phyloP scores from a whole-genome alignment of 805 yeast species.

The Candida glaebosa region DNA sequence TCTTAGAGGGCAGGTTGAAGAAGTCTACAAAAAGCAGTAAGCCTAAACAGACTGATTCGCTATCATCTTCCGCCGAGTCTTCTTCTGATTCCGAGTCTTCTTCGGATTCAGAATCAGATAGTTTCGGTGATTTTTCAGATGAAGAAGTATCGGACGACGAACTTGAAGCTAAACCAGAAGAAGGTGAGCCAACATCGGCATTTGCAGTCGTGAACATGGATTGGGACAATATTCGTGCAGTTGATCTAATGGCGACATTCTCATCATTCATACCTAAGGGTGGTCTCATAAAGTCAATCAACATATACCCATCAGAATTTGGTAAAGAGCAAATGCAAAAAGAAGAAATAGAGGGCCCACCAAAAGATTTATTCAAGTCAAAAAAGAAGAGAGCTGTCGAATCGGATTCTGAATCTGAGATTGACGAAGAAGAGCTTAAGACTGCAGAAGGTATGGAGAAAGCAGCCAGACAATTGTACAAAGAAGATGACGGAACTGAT shows the following conservation, averaged over 20 bases:
- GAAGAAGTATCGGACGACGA: constrained; percentile 54
- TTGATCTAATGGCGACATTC: constrained; percentile 86
- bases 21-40: not conserved
- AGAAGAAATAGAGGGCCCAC: constrained; percentile 92
- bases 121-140: constrained; percentile 37
- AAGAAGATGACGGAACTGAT: constrained; percentile 76
- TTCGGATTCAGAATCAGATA: constrained; percentile 42
- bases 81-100: constrained; percentile 39
- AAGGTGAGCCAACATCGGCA: constrained; percentile 77
- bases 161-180: constrained; percentile 64
- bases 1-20: not conserved
- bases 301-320: constrained; percentile 83
- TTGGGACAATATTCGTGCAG: constrained; percentile 92
- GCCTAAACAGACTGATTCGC: constrained; percentile 7
- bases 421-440: constrained; percentile 39
- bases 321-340: constrained; percentile 89
- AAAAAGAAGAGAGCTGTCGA: constrained; percentile 37
- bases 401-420: constrained; percentile 29
- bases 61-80: not conserved
- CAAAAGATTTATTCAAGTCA: constrained; percentile 69
- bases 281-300: constrained; percentile 65
- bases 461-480: constrained; percentile 68
- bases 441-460: constrained; percentile 50
- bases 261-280: constrained; percentile 76
- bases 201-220: constrained; percentile 95